A percentile compares a stretch with the other conserved stretches of the same genome.
These are phyloP conservation scores for Theobroma cacao DNA, from an alignment of 345 rosid species.

Conservation along the genomic window DNA sequence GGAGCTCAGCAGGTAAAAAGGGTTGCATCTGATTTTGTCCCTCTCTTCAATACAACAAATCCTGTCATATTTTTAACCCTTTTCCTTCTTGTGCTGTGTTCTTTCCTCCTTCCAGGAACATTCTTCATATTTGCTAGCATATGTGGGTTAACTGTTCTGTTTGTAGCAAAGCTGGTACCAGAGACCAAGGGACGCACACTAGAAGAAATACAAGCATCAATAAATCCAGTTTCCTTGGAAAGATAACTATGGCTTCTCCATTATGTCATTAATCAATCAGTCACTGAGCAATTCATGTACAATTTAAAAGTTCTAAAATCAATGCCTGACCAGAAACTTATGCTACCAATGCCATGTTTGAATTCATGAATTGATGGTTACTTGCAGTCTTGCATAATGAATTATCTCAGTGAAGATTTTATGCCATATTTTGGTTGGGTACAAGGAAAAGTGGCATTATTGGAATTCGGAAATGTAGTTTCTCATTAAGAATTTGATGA, in stretches of 20 bases:
- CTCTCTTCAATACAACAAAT: not conserved
- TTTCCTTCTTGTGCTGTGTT: not conserved
- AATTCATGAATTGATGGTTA: not conserved
- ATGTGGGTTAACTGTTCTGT: constrained; percentile 57
- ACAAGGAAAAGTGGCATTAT: too few species aligned
- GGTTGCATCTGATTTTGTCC: not conserved
- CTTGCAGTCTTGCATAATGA: not conserved
- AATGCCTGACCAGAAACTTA: too few species aligned
- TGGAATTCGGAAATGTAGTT: too few species aligned
- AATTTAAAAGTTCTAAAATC: not conserved
- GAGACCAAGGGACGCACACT: constrained; percentile 77
- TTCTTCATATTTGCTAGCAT: constrained; percentile 59
- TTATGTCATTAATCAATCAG: not conserved
- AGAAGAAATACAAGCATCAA: constrained; percentile 70
- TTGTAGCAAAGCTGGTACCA: constrained; percentile 70
- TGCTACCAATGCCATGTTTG: not conserved
- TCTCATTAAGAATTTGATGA: too few species aligned
- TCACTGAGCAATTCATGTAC: not conserved
- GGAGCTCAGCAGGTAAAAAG: constrained; percentile 44
- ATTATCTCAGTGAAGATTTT: not conserved
- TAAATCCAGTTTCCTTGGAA: constrained; percentile 35
- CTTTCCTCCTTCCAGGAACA: constrained; percentile 39
- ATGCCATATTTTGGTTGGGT: too few species aligned
- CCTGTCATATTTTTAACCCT: not conserved
- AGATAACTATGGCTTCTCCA: not conserved